Base-by-base conservation (phyloP, 139 green algal genomes). In the Nannochloris sp. region DNA sequence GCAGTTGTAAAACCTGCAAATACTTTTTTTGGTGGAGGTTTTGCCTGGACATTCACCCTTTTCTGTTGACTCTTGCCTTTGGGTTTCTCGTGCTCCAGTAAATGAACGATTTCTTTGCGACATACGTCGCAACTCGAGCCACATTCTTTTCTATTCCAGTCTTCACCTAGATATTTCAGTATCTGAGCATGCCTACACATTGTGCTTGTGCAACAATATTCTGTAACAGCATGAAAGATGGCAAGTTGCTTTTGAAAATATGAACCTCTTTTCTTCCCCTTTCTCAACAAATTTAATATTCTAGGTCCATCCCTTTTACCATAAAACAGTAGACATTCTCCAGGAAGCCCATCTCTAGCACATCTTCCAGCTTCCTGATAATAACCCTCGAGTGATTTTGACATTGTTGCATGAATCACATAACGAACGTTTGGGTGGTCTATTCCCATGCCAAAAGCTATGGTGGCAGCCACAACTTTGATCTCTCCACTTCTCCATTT, bases 391-490 rank as follows among this genome's bases (percentile, higher is more conserved):
- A 84, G 55, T 30, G 46, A 59, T 49, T 84, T 84, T 57, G 63
- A 68, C 62, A 90, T 64, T 11, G 46, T 77, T 66, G 79, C 78
- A 64, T 90, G 82, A 25, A 91, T 62, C 31, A 95, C 87, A 69
- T 85, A 95, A 36, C 87, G 85, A 49, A 94, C 87, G 66, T 88
- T 69, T 8, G 84, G 72, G 64, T 92, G 87, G 75, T 91, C 84
- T 64, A 94, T 85, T 46, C 87, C 87, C 84, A 93, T 91, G 62
- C 82, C 72, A 61, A 79, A 79, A 30, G 62, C 62, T 46, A 68
- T 68, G 8, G 62, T 68, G 3, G 62, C 62, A 28, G 25, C 62
- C 31, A 68, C 62, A n/a, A 68, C 48, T 43, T 36, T 31, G 48
- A 59, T 36, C 9, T 26, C 5, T 16, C 60, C 60, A 25, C 2